phyloP scores from a whole-genome alignment of 495 filamentous ascomycete genomes.

The Staphylotrichum longicolle region DNA sequence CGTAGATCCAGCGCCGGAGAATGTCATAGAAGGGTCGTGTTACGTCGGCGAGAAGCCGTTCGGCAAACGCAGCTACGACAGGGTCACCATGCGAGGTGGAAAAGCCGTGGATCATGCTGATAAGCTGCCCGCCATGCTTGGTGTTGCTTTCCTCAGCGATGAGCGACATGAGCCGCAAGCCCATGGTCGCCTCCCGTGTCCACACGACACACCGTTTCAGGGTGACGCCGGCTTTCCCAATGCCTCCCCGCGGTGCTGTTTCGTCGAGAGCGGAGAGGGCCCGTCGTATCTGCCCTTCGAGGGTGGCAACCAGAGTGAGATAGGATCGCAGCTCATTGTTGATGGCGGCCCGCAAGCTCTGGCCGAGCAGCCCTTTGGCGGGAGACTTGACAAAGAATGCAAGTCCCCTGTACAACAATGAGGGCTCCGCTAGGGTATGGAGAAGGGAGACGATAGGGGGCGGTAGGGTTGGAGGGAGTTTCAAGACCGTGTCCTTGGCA shows the following conservation, averaged over 20 bases:
- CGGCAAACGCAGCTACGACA: constrained; percentile 89
- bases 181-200: constrained; percentile 97
- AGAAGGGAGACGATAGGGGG: constrained; percentile 83
- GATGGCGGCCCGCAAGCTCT: constrained; percentile 90
- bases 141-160: constrained; percentile 88
- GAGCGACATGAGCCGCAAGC: constrained; percentile 85
- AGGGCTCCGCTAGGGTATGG: constrained; percentile 88
- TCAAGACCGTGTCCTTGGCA: constrained; percentile 58
- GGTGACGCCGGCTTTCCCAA: constrained; percentile 89
- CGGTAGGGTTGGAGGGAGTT: constrained; percentile 74
- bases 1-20: constrained; percentile 95
- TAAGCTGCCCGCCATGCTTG: constrained; percentile 87
- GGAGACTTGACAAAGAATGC: constrained; percentile 73
- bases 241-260: constrained; percentile 58
- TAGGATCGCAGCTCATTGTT: constrained; percentile 84
- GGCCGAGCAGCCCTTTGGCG: constrained; percentile 69
- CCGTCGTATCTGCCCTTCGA: constrained; percentile 90
- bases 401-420: constrained; percentile 79
- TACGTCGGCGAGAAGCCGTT: constrained; percentile 83
- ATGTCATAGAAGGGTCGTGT: constrained; percentile 98
- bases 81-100: constrained; percentile 93
- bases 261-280: constrained; percentile 69
- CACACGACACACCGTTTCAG: constrained; percentile 94
- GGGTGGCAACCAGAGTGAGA: constrained; percentile 83
- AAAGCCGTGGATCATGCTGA: constrained; percentile 90